Base-by-base conservation (phyloP, 202 grass and related monocot species). In the Setaria viridis region DNA sequence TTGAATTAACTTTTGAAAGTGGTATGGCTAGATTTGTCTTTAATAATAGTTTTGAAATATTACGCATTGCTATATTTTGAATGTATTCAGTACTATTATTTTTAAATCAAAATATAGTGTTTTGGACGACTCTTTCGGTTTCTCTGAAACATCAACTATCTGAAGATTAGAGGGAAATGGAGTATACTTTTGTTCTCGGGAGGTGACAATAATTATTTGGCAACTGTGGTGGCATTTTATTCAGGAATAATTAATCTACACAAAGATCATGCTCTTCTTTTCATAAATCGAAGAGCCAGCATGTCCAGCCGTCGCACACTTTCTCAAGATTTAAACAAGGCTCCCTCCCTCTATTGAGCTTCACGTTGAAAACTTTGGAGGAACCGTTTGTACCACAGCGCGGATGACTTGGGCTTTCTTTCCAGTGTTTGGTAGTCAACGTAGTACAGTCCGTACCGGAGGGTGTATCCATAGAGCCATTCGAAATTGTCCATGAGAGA, bases 401-500 rank as follows among this genome's bases (percentile, higher is more conserved):
- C 87, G 0, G 91, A 92, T 49, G 80, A 67, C 84, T 92, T 92
- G 7, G 91, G 90, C 57, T 69, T 84, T 57, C 91, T 57, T 72
- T 57, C 70, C 48, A 77, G 91, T 46, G 91, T 90, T 13, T 67
- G 49, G 80, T 74, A 93, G 21, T 92, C 80, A 13, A 92, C 80
- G 49, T 85, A 65, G 72, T 92, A 21, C 0, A 87, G 68, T 15
- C 91, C 87, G 72, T 90, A 92, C 14, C 86, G 80, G 14, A 92
- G 67, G 5, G 77, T 89, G 60, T 87, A 89, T 6, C 91, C 91
- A 17, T 30, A 84, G 0, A 79, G 0, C 91, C 91, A 90, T 49
- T 92, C 87, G 20, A 92, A 92, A 14, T 89, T 92, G 62, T 92
- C 91, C 0, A 92, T 3, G 7, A 89, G 30, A 67, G 90, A 87